Evolutionary conservation across 1,284 basidiomycete species (phyloP).

Genomic region (Malassezia brasiliensis): DNA sequence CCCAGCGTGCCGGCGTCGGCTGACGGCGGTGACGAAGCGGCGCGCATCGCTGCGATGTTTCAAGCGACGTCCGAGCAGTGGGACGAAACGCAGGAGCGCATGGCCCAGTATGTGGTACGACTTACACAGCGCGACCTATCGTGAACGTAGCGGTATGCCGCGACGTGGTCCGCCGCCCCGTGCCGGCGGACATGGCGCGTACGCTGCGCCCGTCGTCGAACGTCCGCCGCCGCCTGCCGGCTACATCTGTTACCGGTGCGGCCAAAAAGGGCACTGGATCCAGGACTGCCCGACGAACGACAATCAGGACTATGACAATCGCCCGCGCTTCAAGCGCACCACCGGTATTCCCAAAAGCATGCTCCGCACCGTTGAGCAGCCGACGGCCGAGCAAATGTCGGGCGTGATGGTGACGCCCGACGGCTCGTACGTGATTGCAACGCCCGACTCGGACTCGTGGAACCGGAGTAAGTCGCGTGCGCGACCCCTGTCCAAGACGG

Average conservation of each 20-base stretch:
- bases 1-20: background rate
- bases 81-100: conserved; percentile 92
- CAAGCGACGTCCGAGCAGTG: conserved; percentile 79
- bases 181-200: conserved; percentile 42
- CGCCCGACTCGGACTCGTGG: conserved; percentile 40
- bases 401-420: conserved; percentile 47
- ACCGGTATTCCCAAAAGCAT: conserved; percentile 96
- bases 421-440: conserved; percentile 44
- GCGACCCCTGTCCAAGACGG: conserved; percentile 38
- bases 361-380: conserved; percentile 80
- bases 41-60: conserved; percentile 79
- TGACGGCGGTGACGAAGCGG: conserved; percentile 30
- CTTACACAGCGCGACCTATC: conserved; percentile 29
- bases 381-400: conserved; percentile 33
- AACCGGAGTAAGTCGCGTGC: conserved; percentile 31
- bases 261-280: conserved; percentile 93
- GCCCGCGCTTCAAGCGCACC: conserved; percentile 89
- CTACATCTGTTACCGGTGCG: conserved; percentile 98
- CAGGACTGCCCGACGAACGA: conserved; percentile 97
- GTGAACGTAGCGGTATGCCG: conserved; percentile 34
- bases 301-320: conserved; percentile 84
- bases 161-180: conserved; percentile 35
- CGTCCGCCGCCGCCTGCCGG: conserved; percentile 52
- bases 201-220: conserved; percentile 3
- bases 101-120: conserved; percentile 72